Base-by-base conservation (phyloP, 2,329 filamentous ascomycete species). In the Hymenoscyphus salicellus region DNA sequence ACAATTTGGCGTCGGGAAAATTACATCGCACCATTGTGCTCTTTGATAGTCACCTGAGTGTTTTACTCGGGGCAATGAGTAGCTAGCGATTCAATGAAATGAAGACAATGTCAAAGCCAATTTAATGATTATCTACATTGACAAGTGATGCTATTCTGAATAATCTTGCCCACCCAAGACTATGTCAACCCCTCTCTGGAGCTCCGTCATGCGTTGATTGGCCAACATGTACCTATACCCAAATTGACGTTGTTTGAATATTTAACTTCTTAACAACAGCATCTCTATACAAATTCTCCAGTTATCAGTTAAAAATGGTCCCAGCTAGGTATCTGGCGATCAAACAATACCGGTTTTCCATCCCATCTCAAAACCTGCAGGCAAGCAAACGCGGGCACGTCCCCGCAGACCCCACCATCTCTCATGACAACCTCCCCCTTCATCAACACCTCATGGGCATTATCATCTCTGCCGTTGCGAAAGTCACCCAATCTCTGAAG, bases 51-150 rank as follows among this genome's bases (percentile, higher is more conserved):
- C 63, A 68, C 61, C 67, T 49, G 56, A 41, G 55, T 52, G 46
- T 49, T 61, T 61, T 65, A 66, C 58, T 55, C 65, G 66, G 66
- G 62, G 46, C 46, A 64, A 70, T 72, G 69, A 69, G 62, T 70
- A 70, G 66, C 65, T 71, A 71, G 63, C 61, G 20, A 71, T 70
- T 67, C 68, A 66, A 71, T 72, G 68, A 72, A 70, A 66, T 67
- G 65, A 72, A 62, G 60, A 62, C 30, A 56, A 70, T 72, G 67
- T 71, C 70, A 69, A 73, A 58, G 17, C 20, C 26, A 62, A 52
- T 52, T 26, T 23, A 52, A 52, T 23, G 10, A 26, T 23, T 52
- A 52, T 52, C 20, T 23, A 4, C 11, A 14, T 23, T 20, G 8
- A 26, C 11, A 49, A 49, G 43, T 49, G 43, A 49, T 26, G 20